Evolutionary conservation across 371 early-diverging fungal species (phyloP), one percentile per base, ranked within the genome.

Genomic region (Funneliformis caledonium): DNA sequence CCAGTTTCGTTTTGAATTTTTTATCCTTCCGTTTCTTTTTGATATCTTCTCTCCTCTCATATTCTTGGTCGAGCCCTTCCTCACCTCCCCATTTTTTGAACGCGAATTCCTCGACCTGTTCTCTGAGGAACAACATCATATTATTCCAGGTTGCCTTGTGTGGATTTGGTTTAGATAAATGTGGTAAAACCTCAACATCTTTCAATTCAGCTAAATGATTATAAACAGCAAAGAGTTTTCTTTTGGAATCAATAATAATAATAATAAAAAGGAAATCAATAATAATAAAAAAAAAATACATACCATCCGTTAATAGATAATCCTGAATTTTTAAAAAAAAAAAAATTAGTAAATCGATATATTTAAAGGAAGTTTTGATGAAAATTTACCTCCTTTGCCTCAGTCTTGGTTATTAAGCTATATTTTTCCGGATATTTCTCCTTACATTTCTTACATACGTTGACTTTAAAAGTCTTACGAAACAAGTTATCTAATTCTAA

Each of bases 81-180:
- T 92, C 86, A 3, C 94, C 89, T 48, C 95, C 94, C 98, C 98
- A 98, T 82, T 98, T 97, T 69, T 95, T 92, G 78, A 93, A 92
- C 2, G 98, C 97, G 87, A 94, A 98, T 31, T 85, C 89, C 83
- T 98, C 99, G 2, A 97, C 95, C 86, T 96, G 95, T 80, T 89
- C 88, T 33, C 98, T 90, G 42, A 97, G 87, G 82, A 94, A 98
- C 19, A 98, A 86, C 88, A 96, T 91, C 99, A 98, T 98, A 86
- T 96, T 96, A 85, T 95, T 95, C 93, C 95, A 98, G 1, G 95
- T 97, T 0, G 94, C 89, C 80, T 97, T 97, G 81, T 94, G 95
- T 31, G 99, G 99, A 82, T 98, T 98, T 19, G 98, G 95, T 80
- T 94, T 93, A 62, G 92, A 91, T 94, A 96, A 96, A 68, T 88